Evolutionary conservation across 2,329 filamentous ascomycete genomes (phyloP).

Genomic region (Daldinia sp.): DNA sequence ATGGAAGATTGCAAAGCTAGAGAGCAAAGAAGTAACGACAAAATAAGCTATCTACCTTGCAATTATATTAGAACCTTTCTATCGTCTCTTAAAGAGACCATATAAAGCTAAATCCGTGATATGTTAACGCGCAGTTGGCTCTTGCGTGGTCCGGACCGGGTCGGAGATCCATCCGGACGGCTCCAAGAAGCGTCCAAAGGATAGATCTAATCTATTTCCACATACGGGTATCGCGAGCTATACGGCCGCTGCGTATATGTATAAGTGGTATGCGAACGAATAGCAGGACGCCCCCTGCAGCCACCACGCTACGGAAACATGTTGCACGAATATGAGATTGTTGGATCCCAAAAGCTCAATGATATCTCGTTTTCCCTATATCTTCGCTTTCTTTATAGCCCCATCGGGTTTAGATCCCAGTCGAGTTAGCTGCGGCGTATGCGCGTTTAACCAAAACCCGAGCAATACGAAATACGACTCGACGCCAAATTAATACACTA

Average conservation of each 20-base stretch:
- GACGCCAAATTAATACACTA: no score
- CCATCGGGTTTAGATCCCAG: background rate
- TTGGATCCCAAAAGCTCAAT: no score
- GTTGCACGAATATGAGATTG: background rate
- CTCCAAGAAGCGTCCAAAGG: background rate
- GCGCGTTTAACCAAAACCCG: slow-evolving; percentile 12
- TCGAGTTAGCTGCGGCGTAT: background rate
- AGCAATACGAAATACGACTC: slow-evolving; percentile 34
- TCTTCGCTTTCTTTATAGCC: background rate
- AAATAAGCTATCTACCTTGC: background rate
- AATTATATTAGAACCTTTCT: no score
- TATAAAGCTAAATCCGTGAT: background rate
- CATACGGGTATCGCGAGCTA: background rate
- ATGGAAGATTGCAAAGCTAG: background rate
- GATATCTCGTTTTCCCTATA: no score
- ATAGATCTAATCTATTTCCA: background rate
- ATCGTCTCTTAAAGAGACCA: background rate
- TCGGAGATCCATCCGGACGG: background rate
- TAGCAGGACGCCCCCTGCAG: background rate
- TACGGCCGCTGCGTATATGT: background rate
- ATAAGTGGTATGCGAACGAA: background rate
- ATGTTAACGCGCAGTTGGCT: background rate
- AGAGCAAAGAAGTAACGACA: background rate
- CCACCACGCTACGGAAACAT: background rate
- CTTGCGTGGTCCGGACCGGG: background rate